Evolutionary conservation across 129 eudicot genomes (phyloP).

Genomic region (Flaveria bidentis): DNA sequence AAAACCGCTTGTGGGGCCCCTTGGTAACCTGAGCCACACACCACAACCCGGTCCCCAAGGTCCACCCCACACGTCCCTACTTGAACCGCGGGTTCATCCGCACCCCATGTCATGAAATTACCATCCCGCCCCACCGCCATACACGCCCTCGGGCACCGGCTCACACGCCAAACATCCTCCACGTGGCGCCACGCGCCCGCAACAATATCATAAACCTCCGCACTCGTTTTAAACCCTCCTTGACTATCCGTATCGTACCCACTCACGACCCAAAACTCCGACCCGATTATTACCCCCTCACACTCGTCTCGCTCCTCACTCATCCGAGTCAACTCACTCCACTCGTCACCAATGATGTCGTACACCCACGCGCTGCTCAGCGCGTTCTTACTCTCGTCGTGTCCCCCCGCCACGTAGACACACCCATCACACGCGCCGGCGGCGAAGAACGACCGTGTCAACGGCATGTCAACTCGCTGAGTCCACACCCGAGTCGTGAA

Average conservation of each 20-base stretch:
- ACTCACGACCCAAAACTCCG: constrained; percentile 88
- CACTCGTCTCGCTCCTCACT: constrained; percentile 90
- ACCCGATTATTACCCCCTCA: constrained; percentile 62
- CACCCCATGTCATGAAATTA: constrained; percentile 43
- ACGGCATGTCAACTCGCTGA: constrained; percentile 62
- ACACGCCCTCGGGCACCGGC: constrained; percentile 66
- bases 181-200: constrained; percentile 62
- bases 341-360: constrained; percentile 47
- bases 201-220: constrained; percentile 45
- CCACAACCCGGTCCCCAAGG: constrained; percentile 52
- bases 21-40: constrained; percentile 64
- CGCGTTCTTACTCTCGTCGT: constrained; percentile 79
- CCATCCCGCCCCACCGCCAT: constrained; percentile 47
- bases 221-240: constrained; percentile 61
- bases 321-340: constrained; percentile 74
- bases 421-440: constrained; percentile 44
- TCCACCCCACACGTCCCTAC: constrained; percentile 67
- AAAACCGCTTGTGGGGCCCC: constrained; percentile 59
- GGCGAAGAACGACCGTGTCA: constrained; percentile 70
- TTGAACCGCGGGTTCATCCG: constrained; percentile 47
- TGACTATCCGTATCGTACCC: constrained; percentile 84
- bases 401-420: constrained; percentile 69
- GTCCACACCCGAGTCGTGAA: constrained; percentile 71
- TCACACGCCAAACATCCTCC: constrained; percentile 55
- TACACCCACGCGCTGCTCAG: constrained; percentile 61